Percentiles rank a stretch among this genome's conserved stretches.
phyloP scores from a whole-genome alignment of 2,329 filamentous ascomycete species.

The Scedosporium dehoogii region DNA sequence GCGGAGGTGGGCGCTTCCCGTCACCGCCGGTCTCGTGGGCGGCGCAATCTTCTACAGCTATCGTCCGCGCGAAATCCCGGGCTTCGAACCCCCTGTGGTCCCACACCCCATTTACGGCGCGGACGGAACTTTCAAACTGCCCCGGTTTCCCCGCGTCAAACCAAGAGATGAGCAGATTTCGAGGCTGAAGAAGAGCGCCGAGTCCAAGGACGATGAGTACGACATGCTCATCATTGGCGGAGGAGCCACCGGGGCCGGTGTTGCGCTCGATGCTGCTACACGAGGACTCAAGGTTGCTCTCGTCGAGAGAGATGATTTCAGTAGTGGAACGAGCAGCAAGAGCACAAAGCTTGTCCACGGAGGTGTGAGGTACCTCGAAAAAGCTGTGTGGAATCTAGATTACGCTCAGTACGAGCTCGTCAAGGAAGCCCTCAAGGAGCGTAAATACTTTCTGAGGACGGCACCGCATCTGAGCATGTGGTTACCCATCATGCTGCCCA shows the following conservation, averaged over 20 bases:
- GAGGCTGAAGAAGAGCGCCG: constrained; percentile 38
- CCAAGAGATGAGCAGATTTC: constrained; percentile 54
- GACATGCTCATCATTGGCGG: constrained; percentile 63
- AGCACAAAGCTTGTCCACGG: constrained; percentile 72
- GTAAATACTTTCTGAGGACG: constrained; percentile 65
- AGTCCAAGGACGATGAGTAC: constrained; percentile 37
- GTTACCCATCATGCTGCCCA: constrained; percentile 67
- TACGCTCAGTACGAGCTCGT: constrained; percentile 65
- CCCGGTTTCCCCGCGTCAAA: constrained; percentile 55
- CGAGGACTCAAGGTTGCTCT: constrained; percentile 62
- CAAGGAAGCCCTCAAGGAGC: constrained; percentile 62
- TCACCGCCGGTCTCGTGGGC: constrained; percentile 19
- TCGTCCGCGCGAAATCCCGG: constrained; percentile 63
- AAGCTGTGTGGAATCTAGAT: constrained; percentile 67
- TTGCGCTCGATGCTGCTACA: constrained; percentile 62
- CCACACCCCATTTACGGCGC: constrained; percentile 61
- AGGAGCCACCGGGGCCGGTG: constrained; percentile 61
- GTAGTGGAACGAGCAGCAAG: constrained; percentile 63
- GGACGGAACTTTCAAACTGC: constrained; percentile 57
- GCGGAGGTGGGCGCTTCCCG: constrained; percentile 2
- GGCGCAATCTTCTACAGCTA: constrained; percentile 43
- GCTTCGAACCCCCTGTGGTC: constrained; percentile 56
- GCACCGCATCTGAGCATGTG: constrained; percentile 64
- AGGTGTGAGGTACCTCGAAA: constrained; percentile 64
- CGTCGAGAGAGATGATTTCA: constrained; percentile 65